Conservation (phyloP, 2,329 filamentous ascomycete species). For the Claviceps digitariae region DNA sequence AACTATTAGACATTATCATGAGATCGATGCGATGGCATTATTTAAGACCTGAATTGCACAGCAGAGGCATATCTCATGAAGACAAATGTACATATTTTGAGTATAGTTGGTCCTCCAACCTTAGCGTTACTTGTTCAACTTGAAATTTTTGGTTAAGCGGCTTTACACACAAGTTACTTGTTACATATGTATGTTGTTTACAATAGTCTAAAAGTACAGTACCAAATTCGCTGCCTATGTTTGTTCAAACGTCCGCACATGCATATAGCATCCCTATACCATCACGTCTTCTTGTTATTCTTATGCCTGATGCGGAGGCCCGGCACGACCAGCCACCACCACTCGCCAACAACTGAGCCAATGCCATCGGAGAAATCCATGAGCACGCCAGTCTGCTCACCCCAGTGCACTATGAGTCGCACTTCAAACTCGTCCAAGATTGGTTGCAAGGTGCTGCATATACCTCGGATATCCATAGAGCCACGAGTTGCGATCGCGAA, state of each 20-base stretch:
- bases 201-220: not conserved
- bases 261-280: not conserved
- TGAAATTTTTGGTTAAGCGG: not conserved
- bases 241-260: no score
- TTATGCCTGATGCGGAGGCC: constrained; percentile 11
- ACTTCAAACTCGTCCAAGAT: constrained; percentile 51
- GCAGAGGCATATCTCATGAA: not conserved
- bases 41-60: not conserved
- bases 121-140: not conserved
- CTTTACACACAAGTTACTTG: not conserved
- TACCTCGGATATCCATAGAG: constrained; percentile 36
- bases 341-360: constrained; percentile 39
- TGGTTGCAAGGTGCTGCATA: constrained; percentile 42
- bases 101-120: not conserved
- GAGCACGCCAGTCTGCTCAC: constrained; percentile 37
- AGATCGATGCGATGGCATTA: not conserved
- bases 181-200: not conserved
- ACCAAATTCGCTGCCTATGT: not conserved
- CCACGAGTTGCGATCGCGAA: constrained; percentile 51
- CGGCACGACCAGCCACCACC: constrained; percentile 51
- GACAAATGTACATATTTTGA: not conserved
- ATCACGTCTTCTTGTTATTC: not conserved
- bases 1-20: not conserved
- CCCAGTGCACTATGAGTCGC: constrained; percentile 45
- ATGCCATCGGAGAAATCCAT: constrained; percentile 24